Evolutionary conservation across 768 basidiomycete genomes (phyloP), one percentile per base, ranked within the genome.

Genomic region (Trametes punicea): DNA sequence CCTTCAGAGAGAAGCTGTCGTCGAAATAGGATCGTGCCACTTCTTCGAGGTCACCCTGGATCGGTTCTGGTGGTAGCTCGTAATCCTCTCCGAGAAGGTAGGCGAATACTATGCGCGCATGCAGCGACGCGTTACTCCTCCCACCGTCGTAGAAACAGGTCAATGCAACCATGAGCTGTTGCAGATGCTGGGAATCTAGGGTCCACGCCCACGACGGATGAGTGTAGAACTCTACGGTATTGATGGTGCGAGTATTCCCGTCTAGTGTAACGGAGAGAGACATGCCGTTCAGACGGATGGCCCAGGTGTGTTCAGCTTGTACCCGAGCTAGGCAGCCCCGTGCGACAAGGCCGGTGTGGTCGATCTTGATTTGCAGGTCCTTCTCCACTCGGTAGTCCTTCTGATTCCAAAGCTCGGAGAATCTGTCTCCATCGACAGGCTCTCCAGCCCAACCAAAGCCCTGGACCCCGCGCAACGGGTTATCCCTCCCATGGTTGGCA

Each of bases 391-490:
- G 48, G 42, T 44, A 56, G 18, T 51, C 55, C 42, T 56, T 50
- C 27, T 44, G 3, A 6, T n/a, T 41, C 48, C 48, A 56, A 1
- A 38, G 25, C 2, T 38, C 33, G 10, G 55, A 56, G 21, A 21
- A 25, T 31, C 48, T 26, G n/a, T 56, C 55, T 11, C 41, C 41
- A 2, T 45, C 33, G 2, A 56, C 27, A 9, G 55, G 48, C 18
- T 38, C 42, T 7, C 55, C 55, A 4, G 55, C 55, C 55, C 55
- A 56, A 7, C 55, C 48, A 27, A 56, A 56, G 3, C 55, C 55
- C 20, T 6, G 31, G 8, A n/a, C 4, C 0, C 55, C 49, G 10
- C 44, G 55, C 11, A 56, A 15, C 3, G 33, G 31, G 27, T 56
- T 51, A 6, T n/a, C 25, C 1, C 10, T 3, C 2, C 48, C 55